Percentiles rank a stretch among this genome's conserved stretches.
Evolutionary conservation across 2,329 filamentous ascomycete species (phyloP).

Genomic region (Verticillium albo-atrum): DNA sequence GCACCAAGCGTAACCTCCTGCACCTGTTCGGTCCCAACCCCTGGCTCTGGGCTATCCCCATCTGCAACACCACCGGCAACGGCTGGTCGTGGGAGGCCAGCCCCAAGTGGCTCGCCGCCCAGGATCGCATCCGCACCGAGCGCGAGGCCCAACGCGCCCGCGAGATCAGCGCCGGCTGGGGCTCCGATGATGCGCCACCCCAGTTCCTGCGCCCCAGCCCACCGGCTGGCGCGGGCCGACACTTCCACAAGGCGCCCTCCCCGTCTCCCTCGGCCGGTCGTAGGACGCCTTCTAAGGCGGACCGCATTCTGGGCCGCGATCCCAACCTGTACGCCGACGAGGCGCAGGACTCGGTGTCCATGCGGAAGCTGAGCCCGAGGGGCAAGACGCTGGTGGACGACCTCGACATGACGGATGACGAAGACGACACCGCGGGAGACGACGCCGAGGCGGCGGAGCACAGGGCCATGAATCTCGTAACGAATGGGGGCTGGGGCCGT

Average conservation of each 20-base stretch:
- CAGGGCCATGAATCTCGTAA: conserved; percentile 39
- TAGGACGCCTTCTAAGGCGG: conserved; percentile 49
- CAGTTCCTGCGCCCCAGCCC: conserved; percentile 11
- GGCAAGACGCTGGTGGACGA: conserved; percentile 41
- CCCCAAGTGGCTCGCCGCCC: conserved; percentile 68
- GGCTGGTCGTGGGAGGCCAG: conserved; percentile 94
- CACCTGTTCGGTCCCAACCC: conserved; percentile 77
- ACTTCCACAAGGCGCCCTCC: conserved; percentile 15
- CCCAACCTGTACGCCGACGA: conserved; percentile 50
- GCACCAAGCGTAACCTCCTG: conserved; percentile 70
- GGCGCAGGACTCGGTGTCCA: conserved; percentile 33
- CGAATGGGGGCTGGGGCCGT: conserved; percentile 31
- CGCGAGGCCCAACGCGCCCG: conserved; percentile 56
- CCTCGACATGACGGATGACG: conserved; percentile 33
- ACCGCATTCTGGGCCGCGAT: conserved; percentile 53
- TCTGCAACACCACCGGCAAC: conserved; percentile 83
- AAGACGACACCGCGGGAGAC: conserved; percentile 29
- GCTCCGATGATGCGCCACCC: conserved; percentile 29
- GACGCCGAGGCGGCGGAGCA: conserved; percentile 35
- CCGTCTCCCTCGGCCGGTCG: conserved; percentile 17
- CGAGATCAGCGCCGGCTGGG: conserved; percentile 67
- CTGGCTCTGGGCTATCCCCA: conserved; percentile 71
- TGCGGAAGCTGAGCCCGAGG: conserved; percentile 42
- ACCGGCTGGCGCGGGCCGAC: conserved; percentile 18
- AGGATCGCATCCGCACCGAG: conserved; percentile 56